A percentile compares a stretch with the other conserved stretches of the same genome.
Conservation (phyloP, 129 eudicot genomes). For the Lactuca sativa region DNA sequence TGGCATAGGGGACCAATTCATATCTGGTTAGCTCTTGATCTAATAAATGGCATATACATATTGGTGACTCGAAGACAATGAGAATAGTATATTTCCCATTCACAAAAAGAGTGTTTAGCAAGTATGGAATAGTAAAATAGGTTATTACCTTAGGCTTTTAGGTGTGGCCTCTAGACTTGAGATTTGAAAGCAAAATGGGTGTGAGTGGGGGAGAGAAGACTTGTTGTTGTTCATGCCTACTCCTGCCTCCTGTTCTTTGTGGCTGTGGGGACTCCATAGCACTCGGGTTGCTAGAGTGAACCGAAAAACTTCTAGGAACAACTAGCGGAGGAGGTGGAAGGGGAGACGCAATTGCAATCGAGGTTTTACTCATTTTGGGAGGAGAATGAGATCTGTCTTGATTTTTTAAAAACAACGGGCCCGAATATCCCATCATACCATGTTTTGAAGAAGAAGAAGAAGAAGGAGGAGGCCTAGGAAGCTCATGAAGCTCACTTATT, state of each 20-base stretch:
- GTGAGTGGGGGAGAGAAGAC: slow-evolving; percentile 78
- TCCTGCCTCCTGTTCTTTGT: slow-evolving; percentile 35
- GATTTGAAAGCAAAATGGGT: slow-evolving; percentile 58
- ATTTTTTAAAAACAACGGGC: slow-evolving; percentile 51
- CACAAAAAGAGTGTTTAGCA: neutral
- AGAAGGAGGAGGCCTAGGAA: slow-evolving; percentile 68
- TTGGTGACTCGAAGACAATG: neutral
- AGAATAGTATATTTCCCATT: neutral
- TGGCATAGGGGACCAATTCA: no score
- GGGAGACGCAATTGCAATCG: slow-evolving; percentile 37
- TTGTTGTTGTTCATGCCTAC: slow-evolving; percentile 15
- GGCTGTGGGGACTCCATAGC: slow-evolving; percentile 34
- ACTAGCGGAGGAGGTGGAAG: slow-evolving; percentile 66
- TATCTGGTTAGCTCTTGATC: no score
- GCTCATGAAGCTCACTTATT: slow-evolving; percentile 91
- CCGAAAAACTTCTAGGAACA: slow-evolving; percentile 72
- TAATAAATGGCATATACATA: no score
- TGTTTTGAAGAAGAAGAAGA: slow-evolving; percentile 28
- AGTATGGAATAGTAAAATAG: neutral
- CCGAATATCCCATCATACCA: slow-evolving; percentile 49
- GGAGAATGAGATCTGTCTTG: slow-evolving; percentile 46
- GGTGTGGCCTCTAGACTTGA: slow-evolving; percentile 40
- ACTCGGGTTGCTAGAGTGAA: slow-evolving; percentile 61
- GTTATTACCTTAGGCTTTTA: slow-evolving; percentile 26
- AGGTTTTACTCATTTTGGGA: slow-evolving; percentile 31